These are phyloP conservation scores for Acanthamoeba rhysodes DNA, from an alignment of 208 protist species.

Conservation along the genomic window DNA sequence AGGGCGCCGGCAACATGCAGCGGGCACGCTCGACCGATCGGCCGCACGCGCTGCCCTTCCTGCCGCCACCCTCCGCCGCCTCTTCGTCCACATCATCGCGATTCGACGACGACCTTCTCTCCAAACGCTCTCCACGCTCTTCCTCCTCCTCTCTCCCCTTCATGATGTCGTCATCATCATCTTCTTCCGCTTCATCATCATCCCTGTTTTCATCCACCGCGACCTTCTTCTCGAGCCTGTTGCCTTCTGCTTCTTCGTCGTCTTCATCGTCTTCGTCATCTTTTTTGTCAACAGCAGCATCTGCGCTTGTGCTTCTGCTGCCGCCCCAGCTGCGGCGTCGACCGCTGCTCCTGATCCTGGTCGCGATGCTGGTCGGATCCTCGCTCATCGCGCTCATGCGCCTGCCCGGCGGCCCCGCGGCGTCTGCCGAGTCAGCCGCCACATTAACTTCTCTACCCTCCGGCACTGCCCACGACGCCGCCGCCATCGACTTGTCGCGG, in stretches of 20 bases:
- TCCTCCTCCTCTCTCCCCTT: not conserved
- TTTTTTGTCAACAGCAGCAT: not conserved
- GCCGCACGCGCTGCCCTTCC: too few species aligned
- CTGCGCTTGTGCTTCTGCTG: not conserved
- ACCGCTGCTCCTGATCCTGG: not conserved
- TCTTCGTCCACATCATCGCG: not conserved
- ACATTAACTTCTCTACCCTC: too few species aligned
- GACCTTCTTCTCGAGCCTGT: not conserved
- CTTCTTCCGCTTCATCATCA: not conserved
- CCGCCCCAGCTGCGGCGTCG: slow-evolving; percentile 1
- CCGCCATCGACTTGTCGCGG: too few species aligned
- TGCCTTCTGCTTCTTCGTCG: not conserved
- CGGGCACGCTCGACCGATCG: not conserved
- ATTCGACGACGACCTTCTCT: not conserved
- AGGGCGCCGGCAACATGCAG: not conserved
- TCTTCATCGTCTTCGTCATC: not conserved
- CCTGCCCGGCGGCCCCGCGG: not conserved
- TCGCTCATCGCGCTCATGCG: not conserved
- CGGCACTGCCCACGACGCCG: too few species aligned
- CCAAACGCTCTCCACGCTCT: not conserved
- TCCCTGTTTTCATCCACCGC: not conserved
- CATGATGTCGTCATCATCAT: not conserved
- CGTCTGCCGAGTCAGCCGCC: not conserved
- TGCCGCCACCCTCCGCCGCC: too few species aligned
- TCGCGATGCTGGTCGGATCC: not conserved